Evolutionary conservation across 805 yeast genomes (phyloP).

Genomic region (Teunomyces tritomae): DNA sequence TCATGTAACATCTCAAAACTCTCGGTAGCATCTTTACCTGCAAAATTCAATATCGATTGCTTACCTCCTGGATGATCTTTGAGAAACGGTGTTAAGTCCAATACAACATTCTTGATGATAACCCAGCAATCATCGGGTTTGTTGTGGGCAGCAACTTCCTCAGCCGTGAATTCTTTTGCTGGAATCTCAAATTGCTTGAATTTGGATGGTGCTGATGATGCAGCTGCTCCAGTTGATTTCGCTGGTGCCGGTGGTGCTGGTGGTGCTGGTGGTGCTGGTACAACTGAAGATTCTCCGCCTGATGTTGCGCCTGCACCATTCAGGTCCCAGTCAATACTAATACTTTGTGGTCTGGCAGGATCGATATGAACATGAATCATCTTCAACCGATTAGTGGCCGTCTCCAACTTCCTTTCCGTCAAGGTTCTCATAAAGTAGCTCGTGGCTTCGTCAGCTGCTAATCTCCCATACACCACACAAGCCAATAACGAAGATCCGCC

Average conservation of each 20-base stretch:
- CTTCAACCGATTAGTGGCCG: constrained; percentile 35
- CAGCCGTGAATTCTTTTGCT: constrained; percentile 42
- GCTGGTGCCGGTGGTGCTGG: too few relatives aligned
- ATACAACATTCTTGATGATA: constrained; percentile 49
- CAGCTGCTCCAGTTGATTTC: neutral
- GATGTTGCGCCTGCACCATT: neutral
- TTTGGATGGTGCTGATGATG: neutral
- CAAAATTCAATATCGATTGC: constrained; percentile 40
- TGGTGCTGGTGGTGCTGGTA: neutral
- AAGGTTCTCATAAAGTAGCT: constrained; percentile 30
- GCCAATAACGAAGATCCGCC: constrained; percentile 45
- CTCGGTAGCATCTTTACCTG: constrained; percentile 50
- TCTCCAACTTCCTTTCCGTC: constrained; percentile 9
- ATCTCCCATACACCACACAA: constrained; percentile 44
- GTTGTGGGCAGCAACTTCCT: constrained; percentile 49
- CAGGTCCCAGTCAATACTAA: constrained; percentile 34
- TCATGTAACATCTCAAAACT: constrained; percentile 55
- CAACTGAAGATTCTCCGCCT: neutral
- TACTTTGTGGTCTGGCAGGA: constrained; percentile 31
- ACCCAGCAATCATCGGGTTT: constrained; percentile 51
- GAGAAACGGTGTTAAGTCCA: constrained; percentile 47
- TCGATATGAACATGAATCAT: constrained; percentile 45
- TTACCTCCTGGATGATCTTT: constrained; percentile 58
- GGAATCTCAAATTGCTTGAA: constrained; percentile 41
- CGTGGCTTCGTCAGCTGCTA: constrained; percentile 43